Base-by-base conservation (phyloP, 169 alveolate genomes). In the Neospora caninum region DNA sequence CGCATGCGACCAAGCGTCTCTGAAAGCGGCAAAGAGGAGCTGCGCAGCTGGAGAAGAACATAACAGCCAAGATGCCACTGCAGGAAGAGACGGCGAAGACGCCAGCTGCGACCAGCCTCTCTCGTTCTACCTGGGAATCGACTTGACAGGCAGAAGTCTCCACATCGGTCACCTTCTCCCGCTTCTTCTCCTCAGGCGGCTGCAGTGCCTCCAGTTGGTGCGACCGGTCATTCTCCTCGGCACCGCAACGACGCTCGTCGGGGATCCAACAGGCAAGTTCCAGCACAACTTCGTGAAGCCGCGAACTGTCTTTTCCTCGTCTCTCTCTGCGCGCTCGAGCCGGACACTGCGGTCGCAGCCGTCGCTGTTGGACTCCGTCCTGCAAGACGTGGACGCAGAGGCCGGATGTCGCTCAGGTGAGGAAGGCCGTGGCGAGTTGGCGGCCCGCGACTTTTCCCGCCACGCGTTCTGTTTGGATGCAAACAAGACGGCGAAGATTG, bases 101-200 rank as follows among this genome's bases (percentile, higher is more conserved):
- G 22, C 13, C 6, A 20, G 67, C 16, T 0, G 64, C 45, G 25
- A 82, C 67, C 88, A 27, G 67, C 70, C 91, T 16, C 39, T 95
- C n/a, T 78, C 91, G 45, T 58, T 67, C 2, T 93, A 93, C 49
- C 27, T 83, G 41, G 98, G 98, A 31, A 95, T 97, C 67, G 98
- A 97, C 91, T 43, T 95, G 88, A 97, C 97, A 7, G 96, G 95
- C 43, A 88, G 94, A 87, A 95, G 95, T 64, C 87, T 97, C 16
- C 98, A 97, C 80, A 96, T 95, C 39, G 98, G 98, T 27, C 97
- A 96, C 27, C 92, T 97, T 84, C 88, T 97, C 34, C 98, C 96
- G 87, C 94, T 97, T 54, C 82, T 96, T 88, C 86, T 95, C 27
- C 95, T 97, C 93, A 95, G 98, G 39, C 92, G 96, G 36, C 95